Conservation (phyloP, 1,284 basidiomycete species). For the Wallemia ichthyophaga region DNA sequence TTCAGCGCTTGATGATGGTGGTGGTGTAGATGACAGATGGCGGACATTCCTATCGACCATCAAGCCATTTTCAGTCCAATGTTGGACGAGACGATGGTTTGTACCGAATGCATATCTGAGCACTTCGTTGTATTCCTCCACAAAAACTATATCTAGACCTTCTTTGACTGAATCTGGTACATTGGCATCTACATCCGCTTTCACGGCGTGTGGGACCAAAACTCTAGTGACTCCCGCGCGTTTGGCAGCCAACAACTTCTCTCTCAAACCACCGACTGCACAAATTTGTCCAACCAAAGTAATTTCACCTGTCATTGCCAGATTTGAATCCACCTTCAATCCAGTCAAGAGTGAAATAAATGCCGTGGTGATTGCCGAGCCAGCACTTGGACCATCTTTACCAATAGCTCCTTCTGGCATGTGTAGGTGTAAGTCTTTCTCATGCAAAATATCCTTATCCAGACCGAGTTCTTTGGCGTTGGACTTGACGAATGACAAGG, state of each 20-base stretch:
- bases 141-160: constrained; percentile 72
- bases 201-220: constrained; percentile 56
- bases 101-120: constrained; percentile 45
- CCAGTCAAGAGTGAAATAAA: constrained; percentile 72
- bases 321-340: constrained; percentile 49
- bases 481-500: constrained; percentile 68
- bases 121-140: constrained; percentile 66
- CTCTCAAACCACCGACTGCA: constrained; percentile 64
- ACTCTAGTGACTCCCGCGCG: constrained; percentile 76
- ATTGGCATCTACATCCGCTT: constrained; percentile 77
- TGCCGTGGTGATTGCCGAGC: constrained; percentile 68
- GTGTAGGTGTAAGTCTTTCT: constrained; percentile 66
- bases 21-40: background rate
- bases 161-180: constrained; percentile 79
- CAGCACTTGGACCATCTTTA: constrained; percentile 89
- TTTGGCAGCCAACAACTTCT: constrained; percentile 39
- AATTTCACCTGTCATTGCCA: constrained; percentile 93
- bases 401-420: constrained; percentile 94
- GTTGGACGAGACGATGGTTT: background rate
- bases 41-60: background rate
- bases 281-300: constrained; percentile 71
- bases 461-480: constrained; percentile 71
- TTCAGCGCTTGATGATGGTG: background rate
- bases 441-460: constrained; percentile 37
- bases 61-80: background rate